Evolutionary conservation across 1,284 basidiomycete species (phyloP).

Genomic region (Pseudomicrostroma phylloplanum): DNA sequence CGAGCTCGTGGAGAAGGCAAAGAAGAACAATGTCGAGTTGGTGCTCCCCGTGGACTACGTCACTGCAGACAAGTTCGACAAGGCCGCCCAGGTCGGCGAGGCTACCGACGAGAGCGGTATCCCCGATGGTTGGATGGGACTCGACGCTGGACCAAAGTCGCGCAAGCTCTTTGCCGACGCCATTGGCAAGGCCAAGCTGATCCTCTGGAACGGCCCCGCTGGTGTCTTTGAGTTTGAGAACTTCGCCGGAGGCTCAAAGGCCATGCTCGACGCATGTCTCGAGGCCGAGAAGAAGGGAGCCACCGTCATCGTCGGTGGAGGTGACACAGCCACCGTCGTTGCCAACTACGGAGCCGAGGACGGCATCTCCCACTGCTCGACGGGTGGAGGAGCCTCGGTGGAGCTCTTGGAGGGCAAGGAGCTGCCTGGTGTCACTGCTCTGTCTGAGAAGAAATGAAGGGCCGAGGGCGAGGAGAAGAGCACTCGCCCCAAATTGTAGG

Average conservation of each 20-base stretch:
- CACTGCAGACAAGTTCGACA: slow-evolving; percentile 90
- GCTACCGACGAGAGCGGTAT: slow-evolving; percentile 82
- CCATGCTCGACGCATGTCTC: slow-evolving; percentile 78
- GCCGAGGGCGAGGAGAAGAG: background rate
- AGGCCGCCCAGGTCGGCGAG: slow-evolving; percentile 71
- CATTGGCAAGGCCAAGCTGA: slow-evolving; percentile 84
- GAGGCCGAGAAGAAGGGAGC: slow-evolving; percentile 80
- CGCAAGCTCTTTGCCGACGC: slow-evolving; percentile 71
- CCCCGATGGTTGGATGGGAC: slow-evolving; percentile 87
- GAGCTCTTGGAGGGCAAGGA: slow-evolving; percentile 94
- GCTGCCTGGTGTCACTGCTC: slow-evolving; percentile 37
- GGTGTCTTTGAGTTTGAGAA: slow-evolving; percentile 95
- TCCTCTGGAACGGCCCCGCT: slow-evolving; percentile 86
- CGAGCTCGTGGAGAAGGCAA: slow-evolving; percentile 81
- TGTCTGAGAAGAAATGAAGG: slow-evolving; percentile 25
- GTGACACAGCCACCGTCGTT: slow-evolving; percentile 49
- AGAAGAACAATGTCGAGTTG: slow-evolving; percentile 85
- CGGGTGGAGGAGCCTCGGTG: slow-evolving; percentile 46
- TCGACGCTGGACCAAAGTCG: slow-evolving; percentile 64
- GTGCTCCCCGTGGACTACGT: slow-evolving; percentile 94
- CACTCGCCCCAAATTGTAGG: too few relatives aligned
- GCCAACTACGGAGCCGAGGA: slow-evolving; percentile 66
- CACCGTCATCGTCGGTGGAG: slow-evolving; percentile 72
- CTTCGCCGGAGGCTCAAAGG: slow-evolving; percentile 78
- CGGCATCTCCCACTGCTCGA: slow-evolving; percentile 89